Evolutionary conservation across 441 rosid genomes (phyloP).

Genomic region (Populus tomentosa): DNA sequence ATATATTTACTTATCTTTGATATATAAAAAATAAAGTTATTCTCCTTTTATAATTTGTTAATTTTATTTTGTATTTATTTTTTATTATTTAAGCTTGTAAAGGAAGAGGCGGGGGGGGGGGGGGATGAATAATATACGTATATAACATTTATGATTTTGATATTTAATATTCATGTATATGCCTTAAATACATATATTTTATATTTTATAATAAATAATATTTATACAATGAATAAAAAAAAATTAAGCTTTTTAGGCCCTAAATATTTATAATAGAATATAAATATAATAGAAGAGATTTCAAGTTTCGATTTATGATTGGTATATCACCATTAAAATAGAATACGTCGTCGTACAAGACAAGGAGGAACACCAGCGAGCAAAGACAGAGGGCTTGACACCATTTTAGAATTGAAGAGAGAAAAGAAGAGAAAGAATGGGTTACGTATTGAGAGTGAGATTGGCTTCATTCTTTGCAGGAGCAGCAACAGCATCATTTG

Average conservation of each 20-base stretch:
- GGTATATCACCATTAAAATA: background rate
- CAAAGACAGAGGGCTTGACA: background rate
- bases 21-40: too few relatives aligned
- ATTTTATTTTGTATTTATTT: too few relatives aligned
- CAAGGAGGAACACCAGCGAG: background rate
- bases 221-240: too few relatives aligned
- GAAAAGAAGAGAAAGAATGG: constrained; percentile 43
- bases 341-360: constrained; percentile 1
- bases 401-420: background rate
- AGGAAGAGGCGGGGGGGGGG: too few relatives aligned
- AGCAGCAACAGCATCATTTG: constrained; percentile 74
- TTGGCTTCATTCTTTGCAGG: constrained; percentile 90
- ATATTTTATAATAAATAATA: too few relatives aligned
- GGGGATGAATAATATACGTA: too few relatives aligned
- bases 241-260: background rate
- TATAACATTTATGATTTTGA: too few relatives aligned
- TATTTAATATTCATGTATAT: background rate
- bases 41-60: too few relatives aligned
- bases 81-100: too few relatives aligned
- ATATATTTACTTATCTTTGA: too few relatives aligned
- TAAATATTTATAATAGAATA: too few relatives aligned
- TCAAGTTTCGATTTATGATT: background rate
- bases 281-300: background rate
- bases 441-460: constrained; percentile 83
- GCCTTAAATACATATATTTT: background rate